Conservation (phyloP, 2,329 filamentous ascomycete genomes). For the Talaromyces sp. region DNA sequence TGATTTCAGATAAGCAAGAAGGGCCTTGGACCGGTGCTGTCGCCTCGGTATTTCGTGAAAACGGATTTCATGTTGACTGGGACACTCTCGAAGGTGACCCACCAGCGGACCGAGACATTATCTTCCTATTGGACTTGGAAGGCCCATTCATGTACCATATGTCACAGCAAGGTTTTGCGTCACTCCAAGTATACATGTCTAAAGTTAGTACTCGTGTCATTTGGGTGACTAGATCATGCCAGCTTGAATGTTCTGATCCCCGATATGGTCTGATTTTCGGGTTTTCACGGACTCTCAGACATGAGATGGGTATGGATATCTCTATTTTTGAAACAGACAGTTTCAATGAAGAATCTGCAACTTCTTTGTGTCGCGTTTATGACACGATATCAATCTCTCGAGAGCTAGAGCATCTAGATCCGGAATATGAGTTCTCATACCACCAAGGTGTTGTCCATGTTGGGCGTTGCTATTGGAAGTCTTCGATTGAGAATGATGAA, state of each 20-base stretch:
- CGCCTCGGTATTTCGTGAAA: background rate
- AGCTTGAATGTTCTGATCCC: conserved; percentile 10
- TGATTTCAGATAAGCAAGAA: background rate
- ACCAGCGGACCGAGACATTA: background rate
- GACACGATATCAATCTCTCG: conserved; percentile 6
- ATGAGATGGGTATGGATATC: conserved; percentile 11
- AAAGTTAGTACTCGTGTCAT: background rate
- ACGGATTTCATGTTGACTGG: conserved; percentile 6
- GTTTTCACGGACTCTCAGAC: conserved; percentile 12
- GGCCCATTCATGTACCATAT: conserved; percentile 2
- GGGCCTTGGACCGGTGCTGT: background rate
- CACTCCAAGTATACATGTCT: background rate
- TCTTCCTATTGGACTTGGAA: conserved; percentile 5
- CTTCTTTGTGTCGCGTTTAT: background rate
- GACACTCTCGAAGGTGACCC: background rate
- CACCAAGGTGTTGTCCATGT: conserved; percentile 12
- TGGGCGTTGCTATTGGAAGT: conserved; percentile 12
- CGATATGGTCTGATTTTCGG: conserved; percentile 13
- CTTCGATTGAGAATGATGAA: background rate
- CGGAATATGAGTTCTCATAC: conserved; percentile 8
- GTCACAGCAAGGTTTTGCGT: background rate
- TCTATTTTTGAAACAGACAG: conserved; percentile 12
- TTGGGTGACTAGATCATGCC: conserved; percentile 11
- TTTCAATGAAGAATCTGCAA: background rate
- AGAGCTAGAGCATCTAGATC: background rate